phyloP scores from a whole-genome alignment of 805 yeast genomes.

The Tetrapisispora taiwanensis region DNA sequence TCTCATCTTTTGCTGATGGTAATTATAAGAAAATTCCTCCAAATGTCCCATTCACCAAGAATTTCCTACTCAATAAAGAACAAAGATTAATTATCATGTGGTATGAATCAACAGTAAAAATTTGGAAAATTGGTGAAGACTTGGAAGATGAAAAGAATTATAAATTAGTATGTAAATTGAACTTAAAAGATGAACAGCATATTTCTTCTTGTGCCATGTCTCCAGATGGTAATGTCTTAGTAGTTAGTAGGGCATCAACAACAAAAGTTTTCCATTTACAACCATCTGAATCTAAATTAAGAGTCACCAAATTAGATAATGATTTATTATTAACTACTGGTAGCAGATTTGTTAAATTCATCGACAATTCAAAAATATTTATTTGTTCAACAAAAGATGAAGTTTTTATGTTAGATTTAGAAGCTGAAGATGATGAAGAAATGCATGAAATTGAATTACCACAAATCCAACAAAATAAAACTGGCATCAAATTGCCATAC shows the following conservation, averaged over 20 bases:
- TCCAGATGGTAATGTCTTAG: constrained; percentile 52
- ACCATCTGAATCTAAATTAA: constrained; percentile 32
- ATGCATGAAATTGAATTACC: constrained; percentile 32
- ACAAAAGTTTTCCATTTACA: constrained; percentile 59
- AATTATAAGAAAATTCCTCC: constrained; percentile 58
- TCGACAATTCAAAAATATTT: constrained; percentile 37
- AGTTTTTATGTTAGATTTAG: constrained; percentile 35
- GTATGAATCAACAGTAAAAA: constrained; percentile 71
- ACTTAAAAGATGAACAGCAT: constrained; percentile 67
- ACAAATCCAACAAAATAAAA: constrained; percentile 28
- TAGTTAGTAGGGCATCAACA: constrained; percentile 59
- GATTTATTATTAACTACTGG: constrained; percentile 36
- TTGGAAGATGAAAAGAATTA: constrained; percentile 19
- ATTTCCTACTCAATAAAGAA: constrained; percentile 37
- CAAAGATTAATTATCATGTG: constrained; percentile 57
- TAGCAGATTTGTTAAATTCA: constrained; percentile 44
- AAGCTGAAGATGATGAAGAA: constrained; percentile 32
- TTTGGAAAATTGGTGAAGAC: constrained; percentile 54
- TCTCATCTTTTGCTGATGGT: constrained; percentile 58
- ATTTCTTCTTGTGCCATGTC: constrained; percentile 60
- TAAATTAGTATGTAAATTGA: constrained; percentile 54
- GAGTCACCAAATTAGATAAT: constrained; percentile 44
- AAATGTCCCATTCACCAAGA: constrained; percentile 46
- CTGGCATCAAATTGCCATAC: constrained; percentile 35
- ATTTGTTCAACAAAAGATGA: constrained; percentile 56